Evolutionary conservation across 2,329 filamentous ascomycete genomes (phyloP).

Genomic region (Botryotinia globosa): DNA sequence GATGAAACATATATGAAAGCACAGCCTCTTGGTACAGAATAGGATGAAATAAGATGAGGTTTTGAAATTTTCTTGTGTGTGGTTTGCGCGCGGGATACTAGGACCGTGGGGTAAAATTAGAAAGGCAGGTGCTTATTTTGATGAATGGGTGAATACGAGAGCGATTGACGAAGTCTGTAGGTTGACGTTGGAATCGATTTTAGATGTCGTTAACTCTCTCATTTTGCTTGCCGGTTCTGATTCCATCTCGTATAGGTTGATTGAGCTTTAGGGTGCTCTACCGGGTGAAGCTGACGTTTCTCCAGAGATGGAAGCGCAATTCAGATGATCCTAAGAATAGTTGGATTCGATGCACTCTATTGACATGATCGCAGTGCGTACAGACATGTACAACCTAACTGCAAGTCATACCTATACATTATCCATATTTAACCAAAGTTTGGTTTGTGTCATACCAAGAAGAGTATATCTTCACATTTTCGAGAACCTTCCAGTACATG

Average conservation of each 20-base stretch:
- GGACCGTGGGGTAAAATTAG: not conserved
- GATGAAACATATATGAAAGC: not conserved
- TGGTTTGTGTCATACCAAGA: not conserved
- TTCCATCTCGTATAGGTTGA: not conserved
- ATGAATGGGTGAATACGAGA: not conserved
- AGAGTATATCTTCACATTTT: not conserved
- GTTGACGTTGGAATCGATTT: not conserved
- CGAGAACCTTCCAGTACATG: not conserved
- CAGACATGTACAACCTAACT: not conserved
- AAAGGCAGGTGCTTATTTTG: not conserved
- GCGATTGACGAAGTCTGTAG: not conserved
- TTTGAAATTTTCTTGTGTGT: not conserved
- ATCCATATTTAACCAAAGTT: not conserved
- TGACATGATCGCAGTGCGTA: slow-evolving; percentile 2
- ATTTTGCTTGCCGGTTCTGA: not conserved
- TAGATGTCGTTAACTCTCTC: not conserved
- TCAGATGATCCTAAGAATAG: not conserved
- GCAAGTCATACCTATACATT: not conserved
- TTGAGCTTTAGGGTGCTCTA: not conserved
- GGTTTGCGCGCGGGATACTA: not conserved
- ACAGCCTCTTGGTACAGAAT: not conserved
- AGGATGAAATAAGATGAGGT: not conserved
- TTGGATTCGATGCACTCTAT: not conserved
- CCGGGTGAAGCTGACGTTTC: not conserved
- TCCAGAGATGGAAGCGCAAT: not conserved